A percentile compares a stretch with the other conserved stretches of the same genome.
phyloP scores from a whole-genome alignment of 306 rosid genomes.

The Cucurbita argyrosperma region DNA sequence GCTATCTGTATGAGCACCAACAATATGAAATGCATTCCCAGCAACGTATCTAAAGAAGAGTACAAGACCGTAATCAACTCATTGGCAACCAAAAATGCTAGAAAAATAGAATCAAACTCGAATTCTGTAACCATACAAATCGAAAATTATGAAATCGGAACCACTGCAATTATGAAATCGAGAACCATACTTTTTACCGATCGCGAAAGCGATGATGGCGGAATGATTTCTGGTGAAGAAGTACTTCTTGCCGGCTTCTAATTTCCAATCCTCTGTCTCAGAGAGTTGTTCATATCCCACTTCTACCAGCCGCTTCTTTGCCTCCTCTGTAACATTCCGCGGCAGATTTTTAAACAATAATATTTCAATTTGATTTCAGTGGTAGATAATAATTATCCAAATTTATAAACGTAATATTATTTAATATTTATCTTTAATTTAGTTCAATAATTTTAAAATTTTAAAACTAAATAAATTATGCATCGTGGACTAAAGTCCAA shows the following conservation, averaged over 20 bases:
- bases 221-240: conserved; percentile 78
- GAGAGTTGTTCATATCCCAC: conserved; percentile 47
- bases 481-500: too few relatives aligned
- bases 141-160: background rate
- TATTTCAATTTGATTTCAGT: too few relatives aligned
- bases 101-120: background rate
- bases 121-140: background rate
- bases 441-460: too few relatives aligned
- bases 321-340: conserved; percentile 36
- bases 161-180: background rate
- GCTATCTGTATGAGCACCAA: conserved; percentile 82
- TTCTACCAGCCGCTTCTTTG: conserved; percentile 35
- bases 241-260: conserved; percentile 52
- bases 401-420: too few relatives aligned
- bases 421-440: too few relatives aligned
- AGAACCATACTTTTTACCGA: conserved; percentile 45
- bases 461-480: too few relatives aligned
- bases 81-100: background rate
- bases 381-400: too few relatives aligned
- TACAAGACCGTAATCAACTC: conserved; percentile 1
- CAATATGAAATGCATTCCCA: conserved; percentile 62
- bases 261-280: conserved; percentile 57
- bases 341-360: background rate
- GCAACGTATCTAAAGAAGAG: conserved; percentile 36
- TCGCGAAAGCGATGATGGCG: conserved; percentile 61